A percentile compares a stretch with the other conserved stretches of the same genome.
Conservation (phyloP, 2,329 filamentous ascomycete species). For the Trichoderma polysporum region DNA sequence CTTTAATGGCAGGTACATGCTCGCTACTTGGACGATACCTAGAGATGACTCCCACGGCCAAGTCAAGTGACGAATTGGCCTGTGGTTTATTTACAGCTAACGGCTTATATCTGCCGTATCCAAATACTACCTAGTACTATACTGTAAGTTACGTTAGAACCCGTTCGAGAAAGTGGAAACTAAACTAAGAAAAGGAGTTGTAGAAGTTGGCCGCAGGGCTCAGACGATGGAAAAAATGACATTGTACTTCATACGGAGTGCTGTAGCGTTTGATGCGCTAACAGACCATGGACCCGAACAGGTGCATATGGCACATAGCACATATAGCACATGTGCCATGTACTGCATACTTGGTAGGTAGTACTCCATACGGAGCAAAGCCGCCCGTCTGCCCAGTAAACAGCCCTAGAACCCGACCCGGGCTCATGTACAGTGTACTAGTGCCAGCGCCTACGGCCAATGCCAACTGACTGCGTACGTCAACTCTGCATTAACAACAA, state of each 20-base stretch:
- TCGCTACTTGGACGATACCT: not conserved
- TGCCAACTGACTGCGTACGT: too few relatives aligned
- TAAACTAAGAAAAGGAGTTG: not conserved
- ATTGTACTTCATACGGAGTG: too few relatives aligned
- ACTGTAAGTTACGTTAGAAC: too few relatives aligned
- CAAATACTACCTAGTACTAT: too few relatives aligned
- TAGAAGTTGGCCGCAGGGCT: not conserved
- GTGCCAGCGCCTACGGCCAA: not conserved
- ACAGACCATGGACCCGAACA: not conserved
- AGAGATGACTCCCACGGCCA: not conserved
- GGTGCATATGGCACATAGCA: too few relatives aligned
- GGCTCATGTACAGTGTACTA: not conserved
- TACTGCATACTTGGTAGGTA: not conserved
- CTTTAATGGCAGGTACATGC: not conserved
- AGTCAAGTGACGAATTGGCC: not conserved
- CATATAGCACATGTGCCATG: not conserved
- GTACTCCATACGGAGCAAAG: not conserved
- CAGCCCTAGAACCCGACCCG: not conserved
- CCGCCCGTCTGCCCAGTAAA: not conserved
- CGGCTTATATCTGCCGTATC: too few relatives aligned
- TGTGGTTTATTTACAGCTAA: not conserved
- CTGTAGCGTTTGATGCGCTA: too few relatives aligned
- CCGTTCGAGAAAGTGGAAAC: not conserved
- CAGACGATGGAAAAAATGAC: not conserved
- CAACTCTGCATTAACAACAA: too few relatives aligned